Base-by-base conservation (phyloP, 2,329 filamentous ascomycete genomes). In the Fusarium decemcellulare region DNA sequence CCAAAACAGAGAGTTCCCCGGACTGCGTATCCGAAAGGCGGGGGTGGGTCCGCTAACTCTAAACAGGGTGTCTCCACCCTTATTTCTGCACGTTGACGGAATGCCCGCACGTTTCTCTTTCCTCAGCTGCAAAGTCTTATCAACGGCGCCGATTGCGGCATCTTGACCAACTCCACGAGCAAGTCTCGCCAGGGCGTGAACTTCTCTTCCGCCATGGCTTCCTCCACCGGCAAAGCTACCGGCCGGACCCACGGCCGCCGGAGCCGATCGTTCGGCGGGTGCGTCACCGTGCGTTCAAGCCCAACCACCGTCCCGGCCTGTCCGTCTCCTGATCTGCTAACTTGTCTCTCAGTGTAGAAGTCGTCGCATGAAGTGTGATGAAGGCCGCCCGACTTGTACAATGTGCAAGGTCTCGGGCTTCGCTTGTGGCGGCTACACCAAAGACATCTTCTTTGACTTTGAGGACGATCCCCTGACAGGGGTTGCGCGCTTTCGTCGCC, bases 291-390 rank as follows among this genome's bases (percentile, higher is more conserved):
- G 10, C 10, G n/a, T 32, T 23, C 18, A 56, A 18, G 29, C 8
- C 29, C 47, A 23, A 4, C 37, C 7, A 12, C 14, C 43, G 27
- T 8, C 27, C 14, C 29, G 32, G 32, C 18, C 47, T n/a, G 29
- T 18, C 32, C 14, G 37, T 39, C 15, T 37, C 14, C n/a, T 8
- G 5, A n/a, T 11, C 6, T 2, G 8, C 67, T 70, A 8, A 70
- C 8, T 9, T 15, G 12, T 36, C 0, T 3, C 5, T 6, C 16
- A 71, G 68, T 71, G 68, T 11, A 59, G 68, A 11, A 57, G 54
- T 18, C 68, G 68, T 36, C 68, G 68, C 6, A 57, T 71, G 14
- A 71, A 71, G 27, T 71, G 68, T 6, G 68, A 71, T 10, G 68
- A 71, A 32, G 50, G 36, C 0, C 68, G 58, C 11, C 68, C 68